Conservation (phyloP, 129 eudicot species). For the Centaurea solstitialis region DNA sequence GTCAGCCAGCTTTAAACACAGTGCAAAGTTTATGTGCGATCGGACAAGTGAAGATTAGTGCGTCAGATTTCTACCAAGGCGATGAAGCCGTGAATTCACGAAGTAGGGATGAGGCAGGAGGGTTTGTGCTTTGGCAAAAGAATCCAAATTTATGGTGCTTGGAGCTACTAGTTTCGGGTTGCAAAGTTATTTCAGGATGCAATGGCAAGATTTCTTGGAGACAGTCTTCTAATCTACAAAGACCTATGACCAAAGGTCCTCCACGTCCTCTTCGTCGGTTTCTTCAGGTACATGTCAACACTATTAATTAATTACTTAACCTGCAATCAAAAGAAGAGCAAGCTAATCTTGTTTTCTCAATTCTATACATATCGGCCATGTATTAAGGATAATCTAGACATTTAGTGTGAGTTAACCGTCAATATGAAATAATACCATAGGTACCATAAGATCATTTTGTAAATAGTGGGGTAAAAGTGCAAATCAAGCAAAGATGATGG, state of each 20-base stretch:
- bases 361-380: neutral
- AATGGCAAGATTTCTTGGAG: slow-evolving; percentile 89
- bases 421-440: neutral
- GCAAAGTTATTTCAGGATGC: slow-evolving; percentile 89
- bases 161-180: slow-evolving; percentile 79
- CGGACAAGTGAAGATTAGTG: slow-evolving; percentile 73
- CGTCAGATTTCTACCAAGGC: slow-evolving; percentile 84
- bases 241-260: slow-evolving; percentile 71
- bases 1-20: slow-evolving; percentile 67
- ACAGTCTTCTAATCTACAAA: slow-evolving; percentile 80
- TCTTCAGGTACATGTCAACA: slow-evolving; percentile 58
- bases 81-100: slow-evolving; percentile 56
- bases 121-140: slow-evolving; percentile 92
- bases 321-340: neutral
- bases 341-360: neutral
- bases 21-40: slow-evolving; percentile 87
- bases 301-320: neutral
- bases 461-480: neutral
- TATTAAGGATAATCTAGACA: neutral
- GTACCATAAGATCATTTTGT: neutral
- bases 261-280: slow-evolving; percentile 95
- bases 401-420: neutral
- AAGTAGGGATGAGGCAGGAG: slow-evolving; percentile 72
- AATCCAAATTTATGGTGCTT: slow-evolving; percentile 81
- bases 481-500: neutral